These are phyloP conservation scores for Corymbia maculata DNA, from an alignment of 345 rosid species.

Conservation along the genomic window DNA sequence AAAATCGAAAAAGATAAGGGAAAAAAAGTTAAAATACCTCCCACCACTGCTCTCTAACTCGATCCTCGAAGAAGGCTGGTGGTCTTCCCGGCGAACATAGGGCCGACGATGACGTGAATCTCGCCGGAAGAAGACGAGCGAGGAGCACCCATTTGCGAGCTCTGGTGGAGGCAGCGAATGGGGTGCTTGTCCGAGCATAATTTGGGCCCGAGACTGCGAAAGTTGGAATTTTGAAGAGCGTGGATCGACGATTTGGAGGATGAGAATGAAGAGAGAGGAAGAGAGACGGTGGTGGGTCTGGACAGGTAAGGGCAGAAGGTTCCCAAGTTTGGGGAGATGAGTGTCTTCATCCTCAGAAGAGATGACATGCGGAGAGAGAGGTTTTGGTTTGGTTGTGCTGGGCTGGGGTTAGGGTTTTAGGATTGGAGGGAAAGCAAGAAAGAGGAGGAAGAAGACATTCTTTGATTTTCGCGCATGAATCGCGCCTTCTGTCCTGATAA, in stretches of 20 bases:
- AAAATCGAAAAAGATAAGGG: not conserved
- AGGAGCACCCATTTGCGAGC: slow-evolving; percentile 13
- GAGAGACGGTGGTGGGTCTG: slow-evolving; percentile 5
- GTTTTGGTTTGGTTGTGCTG: not conserved
- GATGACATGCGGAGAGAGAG: slow-evolving; percentile 10
- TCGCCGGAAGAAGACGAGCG: slow-evolving; percentile 30
- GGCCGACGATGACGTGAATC: slow-evolving; percentile 72
- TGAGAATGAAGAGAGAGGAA: slow-evolving; percentile 7
- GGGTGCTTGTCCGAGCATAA: slow-evolving; percentile 1
- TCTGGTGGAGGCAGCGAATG: not conserved
- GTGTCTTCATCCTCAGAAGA: slow-evolving; percentile 38
- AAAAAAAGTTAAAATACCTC: slow-evolving; percentile 29
- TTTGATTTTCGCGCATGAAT: not conserved
- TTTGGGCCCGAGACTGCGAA: slow-evolving; percentile 6
- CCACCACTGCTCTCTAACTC: slow-evolving; percentile 35
- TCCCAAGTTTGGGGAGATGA: slow-evolving; percentile 22
- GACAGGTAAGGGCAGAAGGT: slow-evolving; percentile 9
- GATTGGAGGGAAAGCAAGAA: not conserved
- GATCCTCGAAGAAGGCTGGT: slow-evolving; percentile 63
- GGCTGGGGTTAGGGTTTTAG: slow-evolving; percentile 1
- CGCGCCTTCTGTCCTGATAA: not conserved
- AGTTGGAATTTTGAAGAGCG: not conserved
- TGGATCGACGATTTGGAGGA: slow-evolving; percentile 9
- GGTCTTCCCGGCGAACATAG: slow-evolving; percentile 72
- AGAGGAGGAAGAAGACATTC: not conserved